A percentile compares a stretch with the other conserved stretches of the same genome.
Evolutionary conservation across 441 rosid genomes (phyloP).

Genomic region (Arabidopsis lyrata): DNA sequence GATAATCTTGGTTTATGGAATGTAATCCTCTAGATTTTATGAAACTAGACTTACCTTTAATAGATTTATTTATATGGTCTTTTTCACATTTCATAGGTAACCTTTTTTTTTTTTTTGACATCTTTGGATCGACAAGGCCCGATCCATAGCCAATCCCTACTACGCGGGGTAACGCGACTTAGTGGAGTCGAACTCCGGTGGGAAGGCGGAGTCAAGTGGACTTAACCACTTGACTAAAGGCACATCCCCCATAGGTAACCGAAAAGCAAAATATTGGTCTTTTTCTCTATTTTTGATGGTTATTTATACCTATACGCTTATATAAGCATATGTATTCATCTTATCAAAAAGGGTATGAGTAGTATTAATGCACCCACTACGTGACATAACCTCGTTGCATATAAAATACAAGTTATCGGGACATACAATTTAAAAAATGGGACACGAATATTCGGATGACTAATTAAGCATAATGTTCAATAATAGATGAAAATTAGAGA

Average conservation of each 20-base stretch:
- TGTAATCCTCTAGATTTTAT: conserved; percentile 17
- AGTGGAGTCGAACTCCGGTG: no score
- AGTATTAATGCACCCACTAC: conserved; percentile 40
- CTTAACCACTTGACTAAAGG: no score
- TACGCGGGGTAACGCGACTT: no score
- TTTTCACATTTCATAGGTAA: conserved; percentile 23
- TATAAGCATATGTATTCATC: conserved; percentile 34
- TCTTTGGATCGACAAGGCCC: no score
- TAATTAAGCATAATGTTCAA: conserved; percentile 18
- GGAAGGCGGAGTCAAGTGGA: no score
- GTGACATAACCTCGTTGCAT: conserved; percentile 39
- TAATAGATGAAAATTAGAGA: neutral
- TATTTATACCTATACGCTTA: conserved; percentile 30
- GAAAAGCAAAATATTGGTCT: conserved; percentile 15
- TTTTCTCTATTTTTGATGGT: conserved; percentile 31
- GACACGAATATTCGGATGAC: conserved; percentile 29
- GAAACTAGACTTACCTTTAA: conserved; percentile 18
- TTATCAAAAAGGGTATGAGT: conserved; percentile 33
- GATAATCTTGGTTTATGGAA: conserved; percentile 33
- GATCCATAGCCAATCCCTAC: no score
- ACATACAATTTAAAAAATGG: neutral
- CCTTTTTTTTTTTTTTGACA: no score
- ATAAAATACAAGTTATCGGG: conserved; percentile 17
- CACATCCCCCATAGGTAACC: conserved; percentile 11
- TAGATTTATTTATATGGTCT: conserved; percentile 14